Evolutionary conservation across 2,329 filamentous ascomycete species (phyloP), one percentile per base, ranked within the genome.

Genomic region (Talaromyces piceae): DNA sequence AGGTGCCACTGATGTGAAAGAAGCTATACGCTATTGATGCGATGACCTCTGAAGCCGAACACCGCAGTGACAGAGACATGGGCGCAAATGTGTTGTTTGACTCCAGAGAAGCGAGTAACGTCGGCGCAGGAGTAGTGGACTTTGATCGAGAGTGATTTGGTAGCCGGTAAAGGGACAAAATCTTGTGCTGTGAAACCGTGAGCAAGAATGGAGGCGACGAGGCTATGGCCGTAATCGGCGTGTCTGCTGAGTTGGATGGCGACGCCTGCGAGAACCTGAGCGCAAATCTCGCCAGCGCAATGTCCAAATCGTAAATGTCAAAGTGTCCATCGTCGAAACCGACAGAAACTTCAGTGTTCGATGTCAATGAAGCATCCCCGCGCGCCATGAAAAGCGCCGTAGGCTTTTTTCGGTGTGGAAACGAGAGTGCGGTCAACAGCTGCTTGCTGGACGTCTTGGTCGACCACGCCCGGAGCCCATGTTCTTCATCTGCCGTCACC

Each of bases 11-110:
- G 59, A 83, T 81, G 2, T 87, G 86, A 13, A 86, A 83, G 57
- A 94, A 82, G 0, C 88, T 87, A 65, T 95, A 96, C 1, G 88
- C 91, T 53, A 96, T 87, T 0, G 88, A 90, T 2, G 88, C 86
- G n/a, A 89, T 79, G 16, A 88, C 80, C 9, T 79, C 80, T 3
- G 74, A 72, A 0, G 79, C 65, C 12, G 81, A 81, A 23, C 76
- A 79, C n/a, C 90, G 82, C 31, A 97, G 80, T 0, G 88, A 91
- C n/a, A 95, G 71, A 0, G 89, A 88, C 8, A 94, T 73, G 1
- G 91, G 91, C 2, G 86, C 80, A 62, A 84, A 82, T 1, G 87
- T 86, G 3, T 85, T 91, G 61, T 89, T 84, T 9, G 91, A 94
- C 63, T 83, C 84, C 18, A 96, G 77, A 0, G 87, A 91, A 6